phyloP scores from a whole-genome alignment of 1,284 basidiomycete species.

The Ustilago trichophora region DNA sequence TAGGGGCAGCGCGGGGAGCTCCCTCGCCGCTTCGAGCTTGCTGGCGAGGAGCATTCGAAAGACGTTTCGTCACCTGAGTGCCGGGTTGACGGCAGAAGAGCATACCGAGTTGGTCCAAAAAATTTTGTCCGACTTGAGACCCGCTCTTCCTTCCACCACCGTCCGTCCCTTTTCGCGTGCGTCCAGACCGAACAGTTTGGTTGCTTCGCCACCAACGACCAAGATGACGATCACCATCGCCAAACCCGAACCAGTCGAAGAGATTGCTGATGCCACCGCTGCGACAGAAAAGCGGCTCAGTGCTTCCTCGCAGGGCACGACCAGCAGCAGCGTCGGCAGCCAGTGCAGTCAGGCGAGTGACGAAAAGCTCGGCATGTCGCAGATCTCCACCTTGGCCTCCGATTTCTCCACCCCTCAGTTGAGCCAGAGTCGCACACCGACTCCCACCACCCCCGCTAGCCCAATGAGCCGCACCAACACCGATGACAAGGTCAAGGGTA shows the following conservation, averaged over 20 bases:
- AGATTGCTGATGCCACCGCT: neutral
- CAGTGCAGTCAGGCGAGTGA: neutral
- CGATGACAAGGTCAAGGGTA: neutral
- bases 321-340: neutral
- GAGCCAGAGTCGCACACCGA: slow-evolving; percentile 17
- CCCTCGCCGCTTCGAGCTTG: slow-evolving; percentile 3
- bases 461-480: neutral
- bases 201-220: neutral
- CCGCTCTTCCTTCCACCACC: neutral
- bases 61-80: slow-evolving; percentile 5
- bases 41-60: slow-evolving; percentile 12
- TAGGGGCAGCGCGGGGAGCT: slow-evolving; percentile 1
- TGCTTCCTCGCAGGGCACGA: slow-evolving; percentile 1
- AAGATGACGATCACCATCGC: neutral
- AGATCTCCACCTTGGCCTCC: neutral
- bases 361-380: neutral
- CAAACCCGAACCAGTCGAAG: neutral
- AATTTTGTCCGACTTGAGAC: slow-evolving; percentile 18
- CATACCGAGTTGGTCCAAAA: slow-evolving; percentile 18
- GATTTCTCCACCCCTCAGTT: slow-evolving; percentile 18
- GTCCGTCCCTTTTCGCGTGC: slow-evolving; percentile 3
- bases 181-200: neutral
- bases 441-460: slow-evolving; percentile 12
- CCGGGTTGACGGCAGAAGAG: slow-evolving; percentile 13
- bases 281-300: neutral